Conservation (phyloP, 805 yeast species). For the Cephaloascus fragrans region DNA sequence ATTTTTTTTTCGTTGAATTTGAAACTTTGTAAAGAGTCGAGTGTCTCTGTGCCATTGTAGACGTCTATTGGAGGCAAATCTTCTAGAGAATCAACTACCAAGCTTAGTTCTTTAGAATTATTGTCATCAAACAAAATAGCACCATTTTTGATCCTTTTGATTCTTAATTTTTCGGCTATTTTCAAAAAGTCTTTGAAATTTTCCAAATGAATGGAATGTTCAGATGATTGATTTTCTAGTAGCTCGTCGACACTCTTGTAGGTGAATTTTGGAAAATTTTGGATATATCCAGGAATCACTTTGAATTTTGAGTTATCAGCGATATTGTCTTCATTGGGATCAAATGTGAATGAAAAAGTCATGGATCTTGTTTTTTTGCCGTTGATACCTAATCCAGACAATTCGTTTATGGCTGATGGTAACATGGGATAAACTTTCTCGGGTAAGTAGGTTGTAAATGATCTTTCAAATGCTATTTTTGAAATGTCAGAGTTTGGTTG, state of each 20-base stretch:
- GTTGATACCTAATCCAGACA: constrained; percentile 41
- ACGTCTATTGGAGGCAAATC: constrained; percentile 6
- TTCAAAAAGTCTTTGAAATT: constrained; percentile 21
- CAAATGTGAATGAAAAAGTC: constrained; percentile 24
- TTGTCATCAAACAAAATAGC: constrained; percentile 23
- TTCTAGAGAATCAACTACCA: no score
- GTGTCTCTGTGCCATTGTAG: no score
- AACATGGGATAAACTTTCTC: constrained; percentile 60
- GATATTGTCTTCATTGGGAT: constrained; percentile 7
- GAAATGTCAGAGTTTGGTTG: constrained; percentile 29
- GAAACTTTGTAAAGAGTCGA: no score
- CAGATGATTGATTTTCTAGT: neutral
- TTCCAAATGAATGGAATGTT: no score
- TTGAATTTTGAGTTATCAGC: constrained; percentile 14
- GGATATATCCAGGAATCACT: constrained; percentile 30
- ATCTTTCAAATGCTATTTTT: constrained; percentile 48
- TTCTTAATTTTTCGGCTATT: constrained; percentile 17
- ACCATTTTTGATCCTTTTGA: constrained; percentile 20
- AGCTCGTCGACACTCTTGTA: constrained; percentile 49
- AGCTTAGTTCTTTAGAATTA: constrained; percentile 9
- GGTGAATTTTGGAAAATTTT: constrained; percentile 43
- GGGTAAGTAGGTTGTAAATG: constrained; percentile 67
- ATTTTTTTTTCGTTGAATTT: no score
- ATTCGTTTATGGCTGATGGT: constrained; percentile 43
- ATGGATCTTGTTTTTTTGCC: constrained; percentile 35